Base-by-base conservation (phyloP, 2,329 filamentous ascomycete species). In the Blumeria graminis region DNA sequence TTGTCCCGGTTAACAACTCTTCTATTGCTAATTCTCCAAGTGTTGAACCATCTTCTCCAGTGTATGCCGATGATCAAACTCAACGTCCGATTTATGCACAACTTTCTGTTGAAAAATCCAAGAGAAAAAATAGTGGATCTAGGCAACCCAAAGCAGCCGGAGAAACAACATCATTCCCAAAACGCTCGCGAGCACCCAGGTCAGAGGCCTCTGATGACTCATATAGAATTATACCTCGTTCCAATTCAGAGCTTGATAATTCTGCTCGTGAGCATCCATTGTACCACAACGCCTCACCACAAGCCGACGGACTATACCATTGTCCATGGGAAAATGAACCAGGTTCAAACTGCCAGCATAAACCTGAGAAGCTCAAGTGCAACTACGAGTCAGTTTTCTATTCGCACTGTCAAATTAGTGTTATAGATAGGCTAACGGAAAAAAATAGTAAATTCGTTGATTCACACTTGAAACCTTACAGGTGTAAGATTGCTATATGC, bases 301-400 rank as follows among this genome's bases (percentile, higher is more conserved):
- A 76, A 43, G 68, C 74, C 36, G 86, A 94, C 69, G 88, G 87
- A 66, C 78, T 93, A 58, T 96, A 92, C 72, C 87, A 94, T 72
- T 96, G 90, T 75, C 90, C 90, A 6, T 92, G 84, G 75, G 81
- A 85, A 69, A 83, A 80, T 63, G 80, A 84, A 68, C 82, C 79
- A 62, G 75, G 81, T 59, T 57, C 71, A 35, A 73, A 68, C 65
- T 96, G 90, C 77, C 84, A 78, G 69, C 90, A 95, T 79, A 85
- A 86, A 71, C 80, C 89, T 43, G 92, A 93, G 66, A 92, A 93
- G 73, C 84, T 96, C 64, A 95, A 95, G 78, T 95, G 90, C 81
- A 94, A 94, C 72, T 96, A 95, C 68, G 89, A 95, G 89, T 94
- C 82, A 78, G 86, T 56, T 39, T 28, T n/a, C 50, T 52, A 58